These are phyloP conservation scores for Serendipita sp. DNA, from an alignment of 768 basidiomycete species.

Conservation along the genomic window DNA sequence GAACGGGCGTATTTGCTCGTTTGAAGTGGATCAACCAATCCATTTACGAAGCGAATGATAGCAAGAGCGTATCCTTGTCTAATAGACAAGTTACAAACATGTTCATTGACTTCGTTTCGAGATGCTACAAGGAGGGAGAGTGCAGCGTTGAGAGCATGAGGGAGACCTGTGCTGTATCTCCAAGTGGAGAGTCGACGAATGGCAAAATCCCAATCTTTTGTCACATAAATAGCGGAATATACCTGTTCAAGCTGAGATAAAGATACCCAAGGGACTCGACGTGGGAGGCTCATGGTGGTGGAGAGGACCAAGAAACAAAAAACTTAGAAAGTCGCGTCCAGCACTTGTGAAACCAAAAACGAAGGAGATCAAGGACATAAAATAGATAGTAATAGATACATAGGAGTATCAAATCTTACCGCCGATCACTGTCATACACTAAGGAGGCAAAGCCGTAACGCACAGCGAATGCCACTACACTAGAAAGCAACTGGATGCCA, in stretches of 20 bases:
- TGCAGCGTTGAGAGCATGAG: conserved; percentile 64
- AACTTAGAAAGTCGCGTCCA: not conserved
- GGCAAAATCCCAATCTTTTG: conserved; percentile 38
- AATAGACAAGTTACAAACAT: conserved; percentile 26
- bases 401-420: conserved; percentile 23
- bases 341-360: not conserved
- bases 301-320: not conserved
- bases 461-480: conserved; percentile 65
- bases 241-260: conserved; percentile 56
- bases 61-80: conserved; percentile 70
- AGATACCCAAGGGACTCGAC: conserved; percentile 65
- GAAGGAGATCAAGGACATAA: not conserved
- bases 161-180: conserved; percentile 57
- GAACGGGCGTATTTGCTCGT: conserved; percentile 77
- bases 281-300: conserved; percentile 47
- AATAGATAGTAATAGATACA: conserved; percentile 4
- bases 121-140: conserved; percentile 45
- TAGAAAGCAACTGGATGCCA: conserved; percentile 45
- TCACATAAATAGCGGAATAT: conserved; percentile 57
- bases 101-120: conserved; percentile 32
- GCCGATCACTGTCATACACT: conserved; percentile 82
- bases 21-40: conserved; percentile 88
- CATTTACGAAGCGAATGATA: conserved; percentile 81
- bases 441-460: conserved; percentile 81
- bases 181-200: conserved; percentile 65